Base-by-base conservation (phyloP, 2,329 filamentous ascomycete genomes). In the Fusarium udum region DNA sequence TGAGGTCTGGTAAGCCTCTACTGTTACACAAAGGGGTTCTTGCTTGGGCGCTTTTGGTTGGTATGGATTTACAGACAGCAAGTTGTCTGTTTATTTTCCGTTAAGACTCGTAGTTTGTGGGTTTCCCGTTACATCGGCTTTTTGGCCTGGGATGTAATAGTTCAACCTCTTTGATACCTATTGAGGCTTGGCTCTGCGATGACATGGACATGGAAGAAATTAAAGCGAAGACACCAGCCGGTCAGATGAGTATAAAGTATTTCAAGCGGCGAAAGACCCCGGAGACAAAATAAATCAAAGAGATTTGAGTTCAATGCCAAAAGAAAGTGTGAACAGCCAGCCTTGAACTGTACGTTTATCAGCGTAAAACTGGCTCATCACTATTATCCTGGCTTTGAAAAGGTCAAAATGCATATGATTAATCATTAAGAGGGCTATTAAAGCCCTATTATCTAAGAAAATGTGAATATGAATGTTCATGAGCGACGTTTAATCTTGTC, bases 1-100 rank as follows among this genome's bases (percentile, higher is more conserved):
- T 14, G 81, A 82, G 67, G 80, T 75, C 11, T 71, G 69, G 49
- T 78, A 62, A 67, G 45, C 36, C 48, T 40, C 39, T 22, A 40
- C 39, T 36, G 69, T 51, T 68, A 49, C 24, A 55, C 28, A 40
- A 60, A 28, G 55, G 26, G 9, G 67, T 48, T 68, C 31, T 51
- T 49, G 48, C 34, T 28, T 31, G 67, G 43, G 51, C 28, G 32
- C 45, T 55, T 49, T 61, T 71, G 46, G 46, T 28, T 36, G 46
- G 67, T 22, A 43, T 15, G 18, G 36, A 56, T 58, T 31, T 36
- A 15, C 24, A 60, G 31, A 37, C 36, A 57, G 15, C 26, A 18
- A 37, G 49, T 28, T 46, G 32, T 51, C 51, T 62, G 58, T 48
- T 63, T 52, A 43, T 20, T 40, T 18, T n/a, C 24, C 11, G 20